A percentile compares a stretch with the other conserved stretches of the same genome.
These are phyloP conservation scores for Cladophialophora bantiana DNA, from an alignment of 2,329 filamentous ascomycete genomes.

Conservation along the genomic window DNA sequence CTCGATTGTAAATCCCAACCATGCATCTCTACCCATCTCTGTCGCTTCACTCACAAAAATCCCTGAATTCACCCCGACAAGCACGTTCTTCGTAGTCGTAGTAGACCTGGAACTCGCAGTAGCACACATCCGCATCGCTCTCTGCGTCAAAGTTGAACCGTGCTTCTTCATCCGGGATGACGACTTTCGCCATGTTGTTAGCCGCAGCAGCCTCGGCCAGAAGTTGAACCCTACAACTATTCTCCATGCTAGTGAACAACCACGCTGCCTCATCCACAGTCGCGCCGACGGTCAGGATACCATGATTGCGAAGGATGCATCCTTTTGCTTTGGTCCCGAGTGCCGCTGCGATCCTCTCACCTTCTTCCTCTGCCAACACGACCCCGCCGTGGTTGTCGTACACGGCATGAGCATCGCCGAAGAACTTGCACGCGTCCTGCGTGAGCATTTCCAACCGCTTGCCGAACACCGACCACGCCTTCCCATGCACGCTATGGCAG, in stretches of 20 bases:
- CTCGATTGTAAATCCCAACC: no score
- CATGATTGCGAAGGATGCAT: constrained; percentile 45
- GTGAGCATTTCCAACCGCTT: constrained; percentile 56
- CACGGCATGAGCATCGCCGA: constrained; percentile 64
- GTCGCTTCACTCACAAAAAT: constrained; percentile 2
- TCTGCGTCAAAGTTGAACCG: constrained; percentile 37
- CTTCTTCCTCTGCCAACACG: constrained; percentile 68
- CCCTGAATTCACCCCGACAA: constrained; percentile 37
- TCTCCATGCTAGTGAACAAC: constrained; percentile 72
- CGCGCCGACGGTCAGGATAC: constrained; percentile 65
- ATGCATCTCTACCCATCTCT: no score
- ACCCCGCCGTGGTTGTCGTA: constrained; percentile 70
- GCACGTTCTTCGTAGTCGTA: constrained; percentile 40
- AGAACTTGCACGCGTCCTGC: constrained; percentile 43
- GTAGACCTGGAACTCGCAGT: constrained; percentile 40
- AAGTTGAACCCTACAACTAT: constrained; percentile 72
- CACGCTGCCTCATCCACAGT: constrained; percentile 79
- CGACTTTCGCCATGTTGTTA: constrained; percentile 54
- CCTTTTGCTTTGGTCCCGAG: constrained; percentile 39
- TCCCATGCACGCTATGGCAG: constrained; percentile 68
- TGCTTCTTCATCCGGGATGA: constrained; percentile 56
- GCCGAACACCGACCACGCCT: constrained; percentile 71
- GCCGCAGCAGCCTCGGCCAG: constrained; percentile 70
- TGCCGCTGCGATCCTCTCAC: constrained; percentile 63
- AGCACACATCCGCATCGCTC: constrained; percentile 37